Evolutionary conservation across 2,329 filamentous ascomycete genomes (phyloP), one percentile per base, ranked within the genome.

Genomic region (Colletotrichum eremochloae): DNA sequence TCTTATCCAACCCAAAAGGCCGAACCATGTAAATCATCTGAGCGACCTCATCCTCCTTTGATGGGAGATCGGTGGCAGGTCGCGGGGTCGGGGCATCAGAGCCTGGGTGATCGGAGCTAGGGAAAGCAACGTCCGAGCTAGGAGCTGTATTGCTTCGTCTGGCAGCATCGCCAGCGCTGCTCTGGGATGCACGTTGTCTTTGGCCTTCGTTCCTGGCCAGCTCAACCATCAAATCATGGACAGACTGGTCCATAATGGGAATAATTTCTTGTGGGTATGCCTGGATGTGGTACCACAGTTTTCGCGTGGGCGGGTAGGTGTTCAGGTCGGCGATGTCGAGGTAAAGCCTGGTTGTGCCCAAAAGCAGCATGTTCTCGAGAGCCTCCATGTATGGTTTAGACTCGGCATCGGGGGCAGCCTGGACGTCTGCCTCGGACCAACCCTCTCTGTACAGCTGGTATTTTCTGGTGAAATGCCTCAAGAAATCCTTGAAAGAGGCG

Each of bases 241-340:
- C 90, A 7, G 92, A 91, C 81, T 97, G 94, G 87, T 99, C 97
- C 93, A 99, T 97, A 58, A 98, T 88, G 3, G 96, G 95, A 56
- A 99, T 93, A 65, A 99, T 95, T 87, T 99, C 96, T 79, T 96
- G 95, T 0, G 96, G 96, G 79, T 98, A 99, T 18, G 93, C 92
- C 80, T 97, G 94, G 70, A 97, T 86, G 82, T 99, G 97, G 80
- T 98, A 94, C 94, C 95, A 98, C 68, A 99, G 86, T 84, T 98
- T 98, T 77, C 92, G 87, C 0, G 96, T 98, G 1, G 94, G 91
- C 3, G 97, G 96, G 80, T 98, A 99, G 15, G 95, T 89, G 80
- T 97, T 97, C 72, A 99, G 86, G 77, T 99, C 97, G 68, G 90
- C 91, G 65, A 95, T 90, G 80, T 99, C 95, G 52, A 99, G 84